These are phyloP conservation scores for Rutstroemia sp. DNA, from an alignment of 2,329 filamentous ascomycete species.

Conservation along the genomic window DNA sequence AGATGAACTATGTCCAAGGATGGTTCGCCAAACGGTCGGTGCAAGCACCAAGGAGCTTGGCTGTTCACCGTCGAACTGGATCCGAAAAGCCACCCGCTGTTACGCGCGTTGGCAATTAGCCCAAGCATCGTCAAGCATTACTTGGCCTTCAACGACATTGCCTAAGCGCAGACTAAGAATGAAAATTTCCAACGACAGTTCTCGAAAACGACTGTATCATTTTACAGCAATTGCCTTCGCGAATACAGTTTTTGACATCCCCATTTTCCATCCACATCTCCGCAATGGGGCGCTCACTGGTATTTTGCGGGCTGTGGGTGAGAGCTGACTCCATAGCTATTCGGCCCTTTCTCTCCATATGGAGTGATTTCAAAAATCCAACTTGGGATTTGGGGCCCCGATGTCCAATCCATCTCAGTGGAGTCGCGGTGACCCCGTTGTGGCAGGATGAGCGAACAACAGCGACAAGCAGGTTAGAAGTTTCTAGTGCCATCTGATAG, in stretches of 20 bases:
- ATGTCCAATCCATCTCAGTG: neutral
- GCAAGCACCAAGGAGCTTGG: neutral
- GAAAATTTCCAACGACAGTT: neutral
- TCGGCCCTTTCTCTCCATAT: conserved; percentile 1
- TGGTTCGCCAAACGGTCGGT: neutral
- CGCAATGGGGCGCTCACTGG: neutral
- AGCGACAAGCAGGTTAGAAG: neutral
- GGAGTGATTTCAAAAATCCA: neutral
- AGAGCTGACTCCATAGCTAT: neutral
- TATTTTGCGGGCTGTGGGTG: neutral
- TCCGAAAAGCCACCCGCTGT: neutral
- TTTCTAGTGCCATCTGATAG: neutral
- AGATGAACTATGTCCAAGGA: neutral
- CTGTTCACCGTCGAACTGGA: neutral
- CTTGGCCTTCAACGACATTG: neutral
- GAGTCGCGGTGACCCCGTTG: neutral
- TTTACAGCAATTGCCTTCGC: neutral
- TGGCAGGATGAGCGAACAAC: neutral
- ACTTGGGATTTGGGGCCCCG: neutral
- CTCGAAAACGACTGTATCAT: neutral
- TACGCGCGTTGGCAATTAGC: neutral
- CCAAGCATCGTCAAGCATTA: neutral
- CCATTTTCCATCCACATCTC: neutral
- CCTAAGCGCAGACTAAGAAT: neutral
- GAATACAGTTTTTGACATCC: neutral